Evolutionary conservation across 768 basidiomycete genomes (phyloP).

Genomic region (Russula brevipes): DNA sequence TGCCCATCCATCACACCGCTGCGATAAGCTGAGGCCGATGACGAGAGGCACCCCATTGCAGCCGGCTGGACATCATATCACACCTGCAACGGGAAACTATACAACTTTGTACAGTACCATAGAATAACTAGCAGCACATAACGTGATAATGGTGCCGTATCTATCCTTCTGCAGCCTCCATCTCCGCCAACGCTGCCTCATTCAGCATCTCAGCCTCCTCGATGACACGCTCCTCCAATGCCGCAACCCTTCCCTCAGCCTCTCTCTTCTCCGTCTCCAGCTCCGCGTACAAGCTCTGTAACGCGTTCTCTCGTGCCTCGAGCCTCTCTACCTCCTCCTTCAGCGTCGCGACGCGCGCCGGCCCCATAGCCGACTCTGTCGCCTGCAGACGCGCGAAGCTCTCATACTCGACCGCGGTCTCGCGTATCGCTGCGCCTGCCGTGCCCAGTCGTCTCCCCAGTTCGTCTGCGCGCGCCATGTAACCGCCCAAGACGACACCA

Average conservation of each 20-base stretch:
- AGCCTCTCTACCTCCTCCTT: slow-evolving; percentile 84
- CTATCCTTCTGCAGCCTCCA: slow-evolving; percentile 36
- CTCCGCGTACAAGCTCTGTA: slow-evolving; percentile 85
- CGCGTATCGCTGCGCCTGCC: slow-evolving; percentile 67
- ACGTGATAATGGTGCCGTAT: neutral
- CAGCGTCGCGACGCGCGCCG: slow-evolving; percentile 69
- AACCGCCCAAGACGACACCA: slow-evolving; percentile 82
- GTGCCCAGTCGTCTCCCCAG: slow-evolving; percentile 58
- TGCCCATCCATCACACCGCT: neutral
- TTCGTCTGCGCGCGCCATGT: slow-evolving; percentile 67
- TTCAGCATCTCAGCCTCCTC: slow-evolving; percentile 76
- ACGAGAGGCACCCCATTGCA: too few relatives aligned
- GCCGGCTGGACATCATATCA: too few relatives aligned
- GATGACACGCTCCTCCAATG: slow-evolving; percentile 83
- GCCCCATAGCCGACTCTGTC: slow-evolving; percentile 72
- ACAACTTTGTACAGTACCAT: neutral
- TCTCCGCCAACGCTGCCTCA: slow-evolving; percentile 65
- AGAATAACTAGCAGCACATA: neutral
- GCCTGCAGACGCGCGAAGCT: slow-evolving; percentile 70
- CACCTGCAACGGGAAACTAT: neutral
- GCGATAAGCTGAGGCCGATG: neutral
- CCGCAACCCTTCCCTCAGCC: slow-evolving; percentile 49
- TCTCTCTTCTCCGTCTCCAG: slow-evolving; percentile 66
- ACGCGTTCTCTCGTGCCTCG: slow-evolving; percentile 64
- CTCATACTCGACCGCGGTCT: slow-evolving; percentile 63